These are phyloP conservation scores for Aspergillus oerlinghausenensis DNA, from an alignment of 2,329 filamentous ascomycete species.

Conservation along the genomic window DNA sequence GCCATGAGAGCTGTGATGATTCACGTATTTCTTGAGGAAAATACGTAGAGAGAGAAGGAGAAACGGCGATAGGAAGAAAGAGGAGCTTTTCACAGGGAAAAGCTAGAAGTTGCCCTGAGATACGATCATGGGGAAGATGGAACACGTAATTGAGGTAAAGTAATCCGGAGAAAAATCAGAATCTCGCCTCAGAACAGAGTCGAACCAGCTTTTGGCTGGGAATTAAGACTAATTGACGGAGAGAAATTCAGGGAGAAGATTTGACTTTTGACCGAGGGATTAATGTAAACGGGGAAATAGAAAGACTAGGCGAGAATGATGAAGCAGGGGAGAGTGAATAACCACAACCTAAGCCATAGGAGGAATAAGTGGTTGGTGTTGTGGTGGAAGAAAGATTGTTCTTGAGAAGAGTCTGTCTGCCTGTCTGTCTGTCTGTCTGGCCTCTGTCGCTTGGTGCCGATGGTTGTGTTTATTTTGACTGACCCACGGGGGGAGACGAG, in stretches of 20 bases:
- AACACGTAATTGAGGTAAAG: neutral
- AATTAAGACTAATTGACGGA: neutral
- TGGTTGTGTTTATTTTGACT: constrained; percentile 34
- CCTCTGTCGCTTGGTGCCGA: constrained; percentile 19
- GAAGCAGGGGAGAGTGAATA: neutral
- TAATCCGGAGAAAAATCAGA: neutral
- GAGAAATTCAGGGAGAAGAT: neutral
- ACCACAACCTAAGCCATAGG: neutral
- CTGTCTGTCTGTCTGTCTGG: neutral
- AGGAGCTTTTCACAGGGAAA: constrained; percentile 8
- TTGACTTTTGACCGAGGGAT: neutral
- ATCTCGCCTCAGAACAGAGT: neutral
- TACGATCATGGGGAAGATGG: neutral
- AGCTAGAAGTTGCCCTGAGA: neutral
- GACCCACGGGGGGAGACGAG: constrained; percentile 21
- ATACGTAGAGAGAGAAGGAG: constrained; percentile 8
- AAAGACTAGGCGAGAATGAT: neutral
- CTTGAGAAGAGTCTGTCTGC: neutral
- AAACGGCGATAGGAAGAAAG: constrained; percentile 8
- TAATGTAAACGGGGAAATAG: neutral
- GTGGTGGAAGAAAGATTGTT: neutral
- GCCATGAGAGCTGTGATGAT: constrained; percentile 9
- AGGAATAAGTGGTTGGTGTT: neutral
- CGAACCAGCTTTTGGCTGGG: neutral
- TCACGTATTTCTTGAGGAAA: constrained; percentile 4